Evolutionary conservation across 768 basidiomycete genomes (phyloP).

Genomic region (Auricularia cornea): DNA sequence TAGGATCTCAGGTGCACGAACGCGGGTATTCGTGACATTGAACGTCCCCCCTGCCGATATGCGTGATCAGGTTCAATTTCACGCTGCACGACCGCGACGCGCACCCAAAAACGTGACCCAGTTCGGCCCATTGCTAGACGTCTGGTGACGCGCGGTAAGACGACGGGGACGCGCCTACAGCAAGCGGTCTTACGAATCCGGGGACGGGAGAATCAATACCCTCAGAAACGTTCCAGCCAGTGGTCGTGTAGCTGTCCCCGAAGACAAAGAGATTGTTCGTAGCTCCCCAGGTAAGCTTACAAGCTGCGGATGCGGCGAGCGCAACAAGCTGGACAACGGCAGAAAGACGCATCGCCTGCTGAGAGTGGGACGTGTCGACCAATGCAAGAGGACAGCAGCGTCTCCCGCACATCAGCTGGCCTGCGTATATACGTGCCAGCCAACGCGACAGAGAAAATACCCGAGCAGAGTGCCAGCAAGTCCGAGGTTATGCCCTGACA

Average conservation of each 20-base stretch:
- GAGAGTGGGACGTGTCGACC: too few species aligned
- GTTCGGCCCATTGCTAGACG: constrained; percentile 54
- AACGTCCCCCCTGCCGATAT: neutral
- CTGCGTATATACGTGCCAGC: constrained; percentile 3
- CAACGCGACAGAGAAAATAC: too few species aligned
- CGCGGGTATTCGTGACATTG: too few species aligned
- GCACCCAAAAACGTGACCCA: constrained; percentile 50
- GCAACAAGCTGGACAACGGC: neutral
- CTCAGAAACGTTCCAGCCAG: constrained; percentile 51
- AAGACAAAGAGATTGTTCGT: constrained; percentile 52
- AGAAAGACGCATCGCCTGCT: constrained; percentile 10
- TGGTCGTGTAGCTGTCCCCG: constrained; percentile 55
- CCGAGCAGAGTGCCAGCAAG: too few species aligned
- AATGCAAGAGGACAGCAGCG: neutral
- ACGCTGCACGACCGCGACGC: too few species aligned
- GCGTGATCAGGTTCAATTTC: too few species aligned
- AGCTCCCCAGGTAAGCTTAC: constrained; percentile 37
- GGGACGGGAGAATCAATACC: constrained; percentile 46
- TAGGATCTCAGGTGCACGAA: too few species aligned
- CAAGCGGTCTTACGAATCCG: constrained; percentile 33
- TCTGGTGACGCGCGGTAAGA: constrained; percentile 24
- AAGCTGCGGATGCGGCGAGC: neutral
- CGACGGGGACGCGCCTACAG: neutral
- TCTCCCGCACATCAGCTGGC: constrained; percentile 8
- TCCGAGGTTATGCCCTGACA: too few species aligned